Evolutionary conservation across 257 asterid genomes (phyloP).

Genomic region (Penstemon eatonii): DNA sequence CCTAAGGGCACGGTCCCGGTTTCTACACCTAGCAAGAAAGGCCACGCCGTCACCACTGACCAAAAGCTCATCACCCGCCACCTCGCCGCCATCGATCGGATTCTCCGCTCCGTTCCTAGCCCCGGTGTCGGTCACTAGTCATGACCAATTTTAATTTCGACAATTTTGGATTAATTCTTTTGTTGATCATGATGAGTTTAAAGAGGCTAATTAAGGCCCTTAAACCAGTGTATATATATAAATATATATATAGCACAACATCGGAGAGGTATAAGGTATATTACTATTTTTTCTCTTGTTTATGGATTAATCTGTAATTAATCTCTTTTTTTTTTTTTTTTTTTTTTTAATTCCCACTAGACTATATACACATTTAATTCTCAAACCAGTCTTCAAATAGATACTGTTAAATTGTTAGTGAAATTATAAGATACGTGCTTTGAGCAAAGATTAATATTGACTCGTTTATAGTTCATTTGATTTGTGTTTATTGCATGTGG

Average conservation of each 20-base stretch:
- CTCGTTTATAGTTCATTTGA: too few relatives aligned
- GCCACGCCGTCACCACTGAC: conserved; percentile 43
- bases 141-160: neutral
- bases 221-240: conserved; percentile 15
- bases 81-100: conserved; percentile 50
- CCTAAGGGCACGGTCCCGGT: conserved; percentile 57
- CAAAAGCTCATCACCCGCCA: conserved; percentile 54
- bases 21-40: conserved; percentile 56
- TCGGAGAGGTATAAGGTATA: neutral
- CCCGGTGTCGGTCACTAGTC: conserved; percentile 66
- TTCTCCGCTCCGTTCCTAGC: conserved; percentile 73
- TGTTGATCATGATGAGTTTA: neutral
- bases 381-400: neutral
- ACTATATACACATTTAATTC: neutral
- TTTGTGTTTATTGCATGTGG: too few relatives aligned
- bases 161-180: conserved; percentile 35
- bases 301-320: neutral
- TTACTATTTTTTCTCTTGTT: neutral
- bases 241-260: conserved; percentile 3
- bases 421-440: neutral
- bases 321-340: neutral
- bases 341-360: neutral
- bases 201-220: conserved; percentile 17
- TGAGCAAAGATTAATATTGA: neutral
- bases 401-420: neutral